Percentiles rank a stretch among this genome's conserved stretches.
Evolutionary conservation across 2,329 filamentous ascomycete genomes (phyloP).

Genomic region (Stagonosporopsis chrysanthemi): DNA sequence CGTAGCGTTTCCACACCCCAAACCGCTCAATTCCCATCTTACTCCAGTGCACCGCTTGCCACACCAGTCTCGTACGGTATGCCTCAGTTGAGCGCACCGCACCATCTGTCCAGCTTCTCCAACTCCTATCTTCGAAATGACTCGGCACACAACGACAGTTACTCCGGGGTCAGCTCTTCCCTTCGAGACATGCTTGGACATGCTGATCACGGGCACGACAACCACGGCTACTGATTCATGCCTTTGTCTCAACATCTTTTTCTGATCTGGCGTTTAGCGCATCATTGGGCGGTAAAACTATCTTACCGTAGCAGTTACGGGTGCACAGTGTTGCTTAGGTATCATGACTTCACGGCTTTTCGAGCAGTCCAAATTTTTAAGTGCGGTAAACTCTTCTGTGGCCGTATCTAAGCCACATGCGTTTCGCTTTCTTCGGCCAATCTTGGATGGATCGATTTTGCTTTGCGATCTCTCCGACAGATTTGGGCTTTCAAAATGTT

Average conservation of each 20-base stretch:
- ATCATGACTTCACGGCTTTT: constrained; percentile 19
- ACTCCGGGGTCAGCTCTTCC: constrained; percentile 45
- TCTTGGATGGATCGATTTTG: constrained; percentile 1
- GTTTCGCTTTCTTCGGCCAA: neutral
- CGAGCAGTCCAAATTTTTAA: neutral
- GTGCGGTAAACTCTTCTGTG: neutral
- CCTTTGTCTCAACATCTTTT: constrained; percentile 1
- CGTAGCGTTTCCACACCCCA: constrained; percentile 48
- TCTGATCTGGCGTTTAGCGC: constrained; percentile 12
- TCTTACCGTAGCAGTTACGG: constrained; percentile 9
- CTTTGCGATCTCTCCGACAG: constrained; percentile 5
- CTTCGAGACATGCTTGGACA: constrained; percentile 48
- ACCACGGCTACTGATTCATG: constrained; percentile 28
- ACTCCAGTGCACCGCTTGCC: constrained; percentile 50
- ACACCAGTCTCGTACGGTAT: constrained; percentile 48
- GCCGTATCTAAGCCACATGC: constrained; percentile 1
- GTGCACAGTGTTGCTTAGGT: constrained; percentile 7
- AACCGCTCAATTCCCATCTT: constrained; percentile 51
- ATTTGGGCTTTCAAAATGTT: constrained; percentile 12
- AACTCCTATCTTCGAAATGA: constrained; percentile 50
- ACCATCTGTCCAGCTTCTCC: constrained; percentile 49
- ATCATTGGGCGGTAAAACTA: constrained; percentile 13
- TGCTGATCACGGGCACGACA: constrained; percentile 41
- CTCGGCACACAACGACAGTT: constrained; percentile 44
- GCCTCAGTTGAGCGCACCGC: constrained; percentile 51